Percentiles rank a stretch among this genome's conserved stretches.
phyloP scores from a whole-genome alignment of 2,329 filamentous ascomycete genomes.

The Ophiostoma perfectum region DNA sequence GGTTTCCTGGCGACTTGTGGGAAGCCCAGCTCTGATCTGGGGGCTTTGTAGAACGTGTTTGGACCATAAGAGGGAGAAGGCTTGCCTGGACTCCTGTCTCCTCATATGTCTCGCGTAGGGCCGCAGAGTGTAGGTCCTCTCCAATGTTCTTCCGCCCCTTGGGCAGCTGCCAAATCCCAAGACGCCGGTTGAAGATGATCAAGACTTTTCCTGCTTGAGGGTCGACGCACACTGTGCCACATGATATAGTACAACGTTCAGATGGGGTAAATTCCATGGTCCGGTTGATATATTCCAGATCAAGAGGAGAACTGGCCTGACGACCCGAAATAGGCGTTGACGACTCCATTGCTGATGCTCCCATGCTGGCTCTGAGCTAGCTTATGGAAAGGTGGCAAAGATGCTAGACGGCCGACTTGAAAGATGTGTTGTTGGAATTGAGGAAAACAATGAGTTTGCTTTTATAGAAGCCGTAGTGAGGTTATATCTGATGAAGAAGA shows the following conservation, averaged over 20 bases:
- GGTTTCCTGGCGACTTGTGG: not conserved
- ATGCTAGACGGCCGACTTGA: no score
- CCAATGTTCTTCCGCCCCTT: constrained; percentile 46
- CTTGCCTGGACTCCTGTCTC: constrained; percentile 42
- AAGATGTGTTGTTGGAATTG: no score
- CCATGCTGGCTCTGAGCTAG: not conserved
- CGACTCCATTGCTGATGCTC: not conserved
- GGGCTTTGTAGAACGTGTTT: constrained; percentile 39
- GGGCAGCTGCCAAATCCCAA: constrained; percentile 43
- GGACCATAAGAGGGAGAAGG: constrained; percentile 38
- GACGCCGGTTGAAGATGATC: constrained; percentile 40
- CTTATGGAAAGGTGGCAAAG: no score
- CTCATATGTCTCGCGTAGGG: constrained; percentile 44
- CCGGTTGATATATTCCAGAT: constrained; percentile 32
- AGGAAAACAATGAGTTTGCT: no score
- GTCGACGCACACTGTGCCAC: constrained; percentile 44
- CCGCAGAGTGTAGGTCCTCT: constrained; percentile 40
- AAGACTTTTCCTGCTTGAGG: constrained; percentile 36
- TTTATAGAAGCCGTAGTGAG: no score
- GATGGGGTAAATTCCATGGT: constrained; percentile 39
- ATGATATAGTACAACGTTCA: constrained; percentile 41
- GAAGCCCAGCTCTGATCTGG: constrained; percentile 24
- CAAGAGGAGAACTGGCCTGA: constrained; percentile 21
- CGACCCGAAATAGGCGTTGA: not conserved
- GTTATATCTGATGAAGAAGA: no score